Conservation (phyloP, 78 protist genomes). For the Speleostelium caveatum region DNA sequence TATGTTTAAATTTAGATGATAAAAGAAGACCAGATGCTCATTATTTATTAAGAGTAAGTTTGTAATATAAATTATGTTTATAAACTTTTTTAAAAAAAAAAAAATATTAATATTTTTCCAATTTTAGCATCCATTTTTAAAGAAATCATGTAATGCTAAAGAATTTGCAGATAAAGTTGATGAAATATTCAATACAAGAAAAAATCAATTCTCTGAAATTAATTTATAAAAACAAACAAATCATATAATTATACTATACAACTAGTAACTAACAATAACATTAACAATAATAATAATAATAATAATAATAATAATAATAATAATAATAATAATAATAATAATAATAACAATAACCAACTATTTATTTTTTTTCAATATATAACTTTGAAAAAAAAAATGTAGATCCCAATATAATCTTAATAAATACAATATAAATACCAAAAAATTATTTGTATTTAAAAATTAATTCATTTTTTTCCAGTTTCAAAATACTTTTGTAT, state of each 20-base stretch:
- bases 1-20: conserved; percentile 59
- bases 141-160: conserved; percentile 39
- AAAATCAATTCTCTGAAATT: conserved; percentile 65
- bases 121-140: conserved; percentile 54
- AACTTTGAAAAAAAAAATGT: too few relatives aligned
- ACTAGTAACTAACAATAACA: neutral
- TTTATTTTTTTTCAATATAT: neutral
- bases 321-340: too few relatives aligned
- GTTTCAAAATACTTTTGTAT: too few relatives aligned
- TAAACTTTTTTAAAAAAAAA: too few relatives aligned
- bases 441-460: too few relatives aligned
- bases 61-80: too few relatives aligned
- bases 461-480: too few relatives aligned
- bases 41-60: conserved; percentile 47
- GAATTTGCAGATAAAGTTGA: conserved; percentile 57
- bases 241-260: neutral
- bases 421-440: too few relatives aligned
- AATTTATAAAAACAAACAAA: conserved; percentile 16
- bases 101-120: too few relatives aligned
- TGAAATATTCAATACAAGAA: conserved; percentile 23
- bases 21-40: conserved; percentile 78
- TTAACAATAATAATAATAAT: neutral
- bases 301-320: neutral
- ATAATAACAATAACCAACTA: neutral
- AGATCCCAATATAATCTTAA: too few relatives aligned